These are phyloP conservation scores for Xylariaceae sp. DNA, from an alignment of 2,329 filamentous ascomycete species.

Conservation along the genomic window DNA sequence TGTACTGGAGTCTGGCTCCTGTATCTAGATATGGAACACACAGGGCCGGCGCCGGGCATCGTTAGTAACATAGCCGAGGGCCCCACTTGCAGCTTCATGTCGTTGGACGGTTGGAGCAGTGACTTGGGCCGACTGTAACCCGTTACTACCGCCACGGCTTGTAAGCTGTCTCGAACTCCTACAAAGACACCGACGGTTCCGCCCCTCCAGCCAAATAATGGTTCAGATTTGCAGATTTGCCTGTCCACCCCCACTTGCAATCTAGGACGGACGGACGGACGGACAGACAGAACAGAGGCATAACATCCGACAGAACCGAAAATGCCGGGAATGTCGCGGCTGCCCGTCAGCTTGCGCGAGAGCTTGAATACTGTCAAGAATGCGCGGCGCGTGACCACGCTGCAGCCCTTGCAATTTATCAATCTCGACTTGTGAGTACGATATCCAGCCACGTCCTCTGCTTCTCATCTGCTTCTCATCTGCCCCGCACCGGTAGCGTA, in stretches of 20 bases:
- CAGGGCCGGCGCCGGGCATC: no score
- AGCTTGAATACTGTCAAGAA: slow-evolving; percentile 57
- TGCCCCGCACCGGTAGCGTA: no score
- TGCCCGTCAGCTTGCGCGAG: slow-evolving; percentile 66
- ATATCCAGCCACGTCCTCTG: not conserved
- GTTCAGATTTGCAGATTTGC: not conserved
- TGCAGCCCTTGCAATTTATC: slow-evolving; percentile 52
- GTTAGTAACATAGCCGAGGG: not conserved
- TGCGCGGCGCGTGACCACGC: slow-evolving; percentile 48
- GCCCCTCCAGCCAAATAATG: slow-evolving; percentile 6
- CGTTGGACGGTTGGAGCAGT: not conserved
- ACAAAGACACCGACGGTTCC: slow-evolving; percentile 6
- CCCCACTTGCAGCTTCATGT: not conserved
- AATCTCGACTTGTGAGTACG: slow-evolving; percentile 63
- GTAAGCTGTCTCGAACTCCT: not conserved
- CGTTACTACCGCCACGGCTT: not conserved
- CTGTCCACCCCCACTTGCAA: slow-evolving; percentile 1
- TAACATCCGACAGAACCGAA: not conserved
- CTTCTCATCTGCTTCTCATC: no score
- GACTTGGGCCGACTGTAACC: not conserved
- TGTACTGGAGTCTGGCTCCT: no score
- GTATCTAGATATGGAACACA: no score
- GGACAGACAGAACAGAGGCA: slow-evolving; percentile 1
- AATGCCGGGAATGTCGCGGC: slow-evolving; percentile 63
- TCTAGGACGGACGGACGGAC: not conserved